A percentile compares a stretch with the other conserved stretches of the same genome.
Evolutionary conservation across 805 yeast genomes (phyloP).

Genomic region (Yamadazyma insecticola): DNA sequence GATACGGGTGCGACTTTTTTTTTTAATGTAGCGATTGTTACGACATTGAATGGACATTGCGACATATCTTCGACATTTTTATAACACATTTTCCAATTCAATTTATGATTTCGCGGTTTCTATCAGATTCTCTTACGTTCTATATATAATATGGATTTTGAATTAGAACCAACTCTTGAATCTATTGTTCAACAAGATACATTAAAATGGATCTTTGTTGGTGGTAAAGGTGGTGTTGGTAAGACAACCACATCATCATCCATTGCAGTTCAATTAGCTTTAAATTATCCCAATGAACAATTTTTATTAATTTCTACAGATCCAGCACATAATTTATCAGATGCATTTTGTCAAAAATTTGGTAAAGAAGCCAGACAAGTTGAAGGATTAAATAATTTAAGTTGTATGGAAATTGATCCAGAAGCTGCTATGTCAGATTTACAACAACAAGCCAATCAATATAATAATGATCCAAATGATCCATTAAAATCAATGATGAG

Average conservation of each 20-base stretch:
- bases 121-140: too few relatives aligned
- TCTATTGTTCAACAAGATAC: slow-evolving; percentile 59
- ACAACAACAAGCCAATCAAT: slow-evolving; percentile 53
- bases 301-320: slow-evolving; percentile 92
- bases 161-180: slow-evolving; percentile 67
- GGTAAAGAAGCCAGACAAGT: slow-evolving; percentile 95
- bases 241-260: slow-evolving; percentile 97
- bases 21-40: too few relatives aligned
- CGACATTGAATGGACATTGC: too few relatives aligned
- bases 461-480: slow-evolving; percentile 53
- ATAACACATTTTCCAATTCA: too few relatives aligned
- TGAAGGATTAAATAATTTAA: slow-evolving; percentile 79
- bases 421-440: slow-evolving; percentile 89
- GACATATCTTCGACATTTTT: too few relatives aligned
- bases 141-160: slow-evolving; percentile 51
- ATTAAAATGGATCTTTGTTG: slow-evolving; percentile 95
- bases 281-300: slow-evolving; percentile 71
- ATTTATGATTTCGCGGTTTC: too few relatives aligned
- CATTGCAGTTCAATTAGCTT: slow-evolving; percentile 88
- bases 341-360: slow-evolving; percentile 97
- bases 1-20: too few relatives aligned
- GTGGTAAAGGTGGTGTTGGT: slow-evolving; percentile 99
- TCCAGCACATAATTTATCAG: slow-evolving; percentile 97
- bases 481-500: slow-evolving; percentile 73
- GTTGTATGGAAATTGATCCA: slow-evolving; percentile 99